Evolutionary conservation across 495 filamentous ascomycete species (phyloP), one percentile per base, ranked within the genome.

Genomic region (Parathielavia appendiculata): DNA sequence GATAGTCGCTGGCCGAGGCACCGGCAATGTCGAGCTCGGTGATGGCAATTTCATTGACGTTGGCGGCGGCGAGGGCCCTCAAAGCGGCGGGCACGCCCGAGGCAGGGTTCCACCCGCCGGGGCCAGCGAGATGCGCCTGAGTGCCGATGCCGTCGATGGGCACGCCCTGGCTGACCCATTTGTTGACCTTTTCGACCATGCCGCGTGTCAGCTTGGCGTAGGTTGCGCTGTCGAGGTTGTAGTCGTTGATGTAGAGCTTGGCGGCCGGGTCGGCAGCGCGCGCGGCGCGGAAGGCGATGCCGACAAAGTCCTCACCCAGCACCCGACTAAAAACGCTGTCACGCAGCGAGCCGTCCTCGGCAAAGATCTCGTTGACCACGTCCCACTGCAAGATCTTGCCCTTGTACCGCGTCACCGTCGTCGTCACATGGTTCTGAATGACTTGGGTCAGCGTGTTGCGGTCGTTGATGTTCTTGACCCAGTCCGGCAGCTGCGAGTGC

Each of bases 71-170:
- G n/a, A 88, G 80, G 6, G 79, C 75, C 61, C 78, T 71, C 59
- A 87, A 74, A 56, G 83, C 78, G 49, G 71, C 81, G 26, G 68
- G 68, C 7, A 74, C 70, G 48, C 69, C 72, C n/a, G 54, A 56
- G 35, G 54, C 54, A 11, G 54, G 8, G 30, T 63, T 63, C 52
- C 72, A 74, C 51, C 76, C 69, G 30, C 80, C 79, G 22, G 75
- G 57, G 16, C 55, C 72, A 50, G 54, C 54, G 43, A 88, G 63
- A 66, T 90, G 86, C 32, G 75, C 74, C 67, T 88, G 85, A n/a
- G 83, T 81, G 56, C 81, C 81, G 49, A 90, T 87, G 61, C 86
- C 86, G 66, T 90, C 86, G 69, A 89, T 89, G 36, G 86, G 85
- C 17, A 86, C 69, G 56, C 86, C 86, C 54, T 73, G 77, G 11